Percentiles rank a stretch among this genome's conserved stretches.
phyloP scores from a whole-genome alignment of 129 eudicot genomes.

The Oenanthe sinensis region DNA sequence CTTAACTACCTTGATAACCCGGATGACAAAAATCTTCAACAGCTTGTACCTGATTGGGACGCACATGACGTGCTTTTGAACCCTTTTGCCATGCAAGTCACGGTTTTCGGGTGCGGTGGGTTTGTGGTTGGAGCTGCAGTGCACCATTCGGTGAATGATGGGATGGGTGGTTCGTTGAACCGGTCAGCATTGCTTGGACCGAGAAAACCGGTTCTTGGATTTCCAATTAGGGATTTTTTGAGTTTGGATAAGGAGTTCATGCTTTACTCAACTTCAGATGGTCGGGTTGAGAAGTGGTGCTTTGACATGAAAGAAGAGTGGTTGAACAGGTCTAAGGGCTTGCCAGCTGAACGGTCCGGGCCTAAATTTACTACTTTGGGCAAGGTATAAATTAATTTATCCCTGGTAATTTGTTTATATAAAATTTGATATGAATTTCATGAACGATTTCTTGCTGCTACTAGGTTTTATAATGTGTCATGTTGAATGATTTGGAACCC shows the following conservation, averaged over 20 bases:
- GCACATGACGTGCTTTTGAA: conserved; percentile 25
- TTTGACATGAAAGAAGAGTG: too few relatives aligned
- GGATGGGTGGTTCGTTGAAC: conserved; percentile 55
- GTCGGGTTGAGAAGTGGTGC: conserved; percentile 35
- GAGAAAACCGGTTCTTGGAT: too few relatives aligned
- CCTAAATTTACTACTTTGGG: too few relatives aligned
- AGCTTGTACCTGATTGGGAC: conserved; percentile 48
- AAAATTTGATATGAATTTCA: too few relatives aligned
- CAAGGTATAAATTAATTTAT: too few relatives aligned
- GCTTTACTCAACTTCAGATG: conserved; percentile 30
- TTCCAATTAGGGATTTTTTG: too few relatives aligned
- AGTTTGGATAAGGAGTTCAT: conserved; percentile 33
- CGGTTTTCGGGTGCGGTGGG: conserved; percentile 61
- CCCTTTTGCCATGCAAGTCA: conserved; percentile 47
- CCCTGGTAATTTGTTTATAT: background rate
- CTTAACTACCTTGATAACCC: conserved; percentile 38
- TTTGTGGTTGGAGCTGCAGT: conserved; percentile 56
- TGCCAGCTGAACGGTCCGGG: conserved; percentile 39
- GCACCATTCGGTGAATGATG: conserved; percentile 62
- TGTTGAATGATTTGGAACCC: too few relatives aligned
- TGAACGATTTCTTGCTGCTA: too few relatives aligned
- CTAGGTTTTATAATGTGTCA: too few relatives aligned
- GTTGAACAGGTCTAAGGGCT: conserved; percentile 46
- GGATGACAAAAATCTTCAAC: conserved; percentile 29
- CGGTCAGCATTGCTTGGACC: too few relatives aligned